Base-by-base conservation (phyloP, 331 rosid species). In the Spiraea crenata region DNA sequence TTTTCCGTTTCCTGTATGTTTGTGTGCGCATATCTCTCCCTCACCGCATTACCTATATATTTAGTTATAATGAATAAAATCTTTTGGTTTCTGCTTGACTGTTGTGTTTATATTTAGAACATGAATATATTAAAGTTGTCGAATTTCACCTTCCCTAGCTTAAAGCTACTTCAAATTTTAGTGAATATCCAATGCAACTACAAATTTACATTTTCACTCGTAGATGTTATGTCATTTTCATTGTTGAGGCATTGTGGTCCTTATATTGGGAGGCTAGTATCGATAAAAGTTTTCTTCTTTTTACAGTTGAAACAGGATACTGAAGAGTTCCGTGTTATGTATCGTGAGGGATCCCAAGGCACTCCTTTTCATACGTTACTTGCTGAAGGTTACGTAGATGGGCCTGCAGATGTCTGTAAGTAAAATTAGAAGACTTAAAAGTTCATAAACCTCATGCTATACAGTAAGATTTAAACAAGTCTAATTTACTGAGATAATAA, bases 291-390 rank as follows among this genome's bases (percentile, higher is more conserved):
- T 61, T 39, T 69, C 63, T 68, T 77, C 31, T 80, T 74, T 75
- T 79, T 67, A 68, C 95, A 95, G 99, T 76, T 88, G 68, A 95
- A 91, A 81, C 97, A 93, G 25, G 99, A 91, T 16, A 88, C 73
- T n/a, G 99, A 91, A 71, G 96, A 89, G 62, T 91, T 82, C 45
- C 96, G 99, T n/a, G 97, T 93, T 19, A 93, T 93, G 99, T 93
- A 91, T 80, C 89, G 89, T 10, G 96, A 89, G 82, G 99, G 97
- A 63, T 87, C 82, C 17, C 70, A 83, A 76, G 99, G 97, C 78
- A 82, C 88, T 80, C 97, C 99, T 3, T 89, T 76, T 80, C 97
- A 93, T 81, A 80, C 92, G 7, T 79, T 93, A 83, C 90, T 93
- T 55, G 95, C 77, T 62, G 99, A 93, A 83, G 99, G 99, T 80